Base-by-base conservation (phyloP, 768 basidiomycete genomes). In the Coprinellus aureogranulatus region DNA sequence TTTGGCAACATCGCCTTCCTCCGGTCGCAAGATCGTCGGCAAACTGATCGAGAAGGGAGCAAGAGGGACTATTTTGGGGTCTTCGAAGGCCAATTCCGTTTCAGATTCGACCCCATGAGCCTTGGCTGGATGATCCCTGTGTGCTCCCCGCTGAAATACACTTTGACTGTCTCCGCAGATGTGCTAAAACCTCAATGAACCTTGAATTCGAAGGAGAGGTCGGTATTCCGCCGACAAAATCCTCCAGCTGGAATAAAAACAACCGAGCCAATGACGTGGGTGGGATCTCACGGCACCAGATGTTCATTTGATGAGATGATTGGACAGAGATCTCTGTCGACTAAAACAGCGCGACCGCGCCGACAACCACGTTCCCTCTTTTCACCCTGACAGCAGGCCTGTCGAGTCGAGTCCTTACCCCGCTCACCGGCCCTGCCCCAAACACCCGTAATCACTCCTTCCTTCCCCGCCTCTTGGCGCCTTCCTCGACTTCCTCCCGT, bases 261-360 rank as follows among this genome's bases (percentile, higher is more conserved):
- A 30, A 28, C 48, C 48, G 48, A 49, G 27, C 26, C 27, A 49
- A 49, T 49, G 48, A 49, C 48, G 48, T 49, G 48, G 14, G 48
- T 49, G 48, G 18, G 27, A 44, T 44, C 41, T 49, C 26, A 27
- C 16, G 1, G 27, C 25, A 30, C 34, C 27, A 28, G 16, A 18
- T 44, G 41, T 44, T n/a, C 9, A 44, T 44, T 44, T 44, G 41
- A 49, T 49, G 48, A 49, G 18, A 30, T 28, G 48, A 47, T 47
- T 30, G 27, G 22, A 49, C 22, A 49, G 22, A 28, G 28, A 49
- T 49, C 25, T 49, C 26, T 26, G 18, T n/a, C 50, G 50, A 52
- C 30, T 39, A 37, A 37, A 34, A 52, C 31, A 52, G 34, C 18
- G 20, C 11, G 9, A n/a, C 50, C 34, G 23, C 22, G 28, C 20